A percentile compares a stretch with the other conserved stretches of the same genome.
Evolutionary conservation across 306 rosid genomes (phyloP).

Genomic region (Heteromeles arbutifolia): DNA sequence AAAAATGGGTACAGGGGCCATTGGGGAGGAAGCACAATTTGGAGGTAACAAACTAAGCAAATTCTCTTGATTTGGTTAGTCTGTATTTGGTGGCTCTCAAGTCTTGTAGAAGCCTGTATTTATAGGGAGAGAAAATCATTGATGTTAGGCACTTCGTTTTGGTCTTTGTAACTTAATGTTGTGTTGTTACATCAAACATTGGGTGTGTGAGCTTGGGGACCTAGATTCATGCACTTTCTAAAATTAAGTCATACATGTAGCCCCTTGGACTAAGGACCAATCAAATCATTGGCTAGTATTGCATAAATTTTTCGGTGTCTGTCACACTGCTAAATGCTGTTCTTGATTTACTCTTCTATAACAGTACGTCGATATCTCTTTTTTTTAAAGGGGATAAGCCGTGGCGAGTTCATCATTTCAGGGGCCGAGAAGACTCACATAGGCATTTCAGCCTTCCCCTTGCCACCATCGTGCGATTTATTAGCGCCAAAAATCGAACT

Average conservation of each 20-base stretch:
- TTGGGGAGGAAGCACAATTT: conserved; percentile 19
- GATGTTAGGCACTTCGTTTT: conserved; percentile 11
- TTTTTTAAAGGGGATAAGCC: too few relatives aligned
- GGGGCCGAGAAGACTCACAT: too few relatives aligned
- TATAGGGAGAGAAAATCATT: conserved; percentile 39
- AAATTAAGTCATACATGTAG: background rate
- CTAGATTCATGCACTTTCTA: conserved; percentile 19
- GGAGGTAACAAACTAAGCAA: background rate
- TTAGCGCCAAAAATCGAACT: accelerated
- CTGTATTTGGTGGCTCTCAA: conserved; percentile 7
- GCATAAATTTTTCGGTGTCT: too few relatives aligned
- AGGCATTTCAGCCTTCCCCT: accelerated
- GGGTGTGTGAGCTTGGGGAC: conserved; percentile 14
- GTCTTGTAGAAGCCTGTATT: conserved; percentile 26
- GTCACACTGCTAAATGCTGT: background rate
- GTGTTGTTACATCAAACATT: conserved; percentile 1
- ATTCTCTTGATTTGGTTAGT: conserved; percentile 1
- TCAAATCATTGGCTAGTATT: background rate
- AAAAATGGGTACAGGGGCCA: conserved; percentile 65
- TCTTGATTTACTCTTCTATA: background rate
- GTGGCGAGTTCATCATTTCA: too few relatives aligned
- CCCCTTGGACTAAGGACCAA: background rate
- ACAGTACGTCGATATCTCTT: too few relatives aligned
- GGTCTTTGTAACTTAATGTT: background rate
- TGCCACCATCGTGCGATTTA: too few relatives aligned